A percentile compares a stretch with the other conserved stretches of the same genome.
phyloP scores from a whole-genome alignment of 768 basidiomycete species.

The Lactarius akahatsu region DNA sequence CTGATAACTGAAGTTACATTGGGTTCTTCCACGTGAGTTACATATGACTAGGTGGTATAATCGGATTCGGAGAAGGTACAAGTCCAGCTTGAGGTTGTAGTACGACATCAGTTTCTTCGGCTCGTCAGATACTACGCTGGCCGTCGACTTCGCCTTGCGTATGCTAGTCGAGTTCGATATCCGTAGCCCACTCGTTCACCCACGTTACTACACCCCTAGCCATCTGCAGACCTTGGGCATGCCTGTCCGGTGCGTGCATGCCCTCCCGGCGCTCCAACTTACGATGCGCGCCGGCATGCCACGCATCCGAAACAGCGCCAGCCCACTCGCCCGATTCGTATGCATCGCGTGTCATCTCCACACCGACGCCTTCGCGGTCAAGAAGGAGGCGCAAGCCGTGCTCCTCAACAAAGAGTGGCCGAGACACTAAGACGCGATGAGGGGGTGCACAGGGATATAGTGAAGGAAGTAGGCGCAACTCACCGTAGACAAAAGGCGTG shows the following conservation, averaged over 20 bases:
- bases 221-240: conserved; percentile 46
- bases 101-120: background rate
- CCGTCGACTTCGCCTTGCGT: background rate
- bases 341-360: conserved; percentile 60
- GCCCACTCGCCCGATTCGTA: conserved; percentile 81
- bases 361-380: conserved; percentile 60
- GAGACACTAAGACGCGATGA: conserved; percentile 49
- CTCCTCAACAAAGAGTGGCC: conserved; percentile 80
- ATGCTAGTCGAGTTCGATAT: conserved; percentile 10
- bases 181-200: conserved; percentile 39
- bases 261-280: conserved; percentile 50
- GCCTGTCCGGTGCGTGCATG: conserved; percentile 41
- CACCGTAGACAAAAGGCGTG: conserved; percentile 78
- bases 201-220: conserved; percentile 52
- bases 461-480: conserved; percentile 26
- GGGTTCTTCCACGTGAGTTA: background rate
- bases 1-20: background rate
- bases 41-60: background rate
- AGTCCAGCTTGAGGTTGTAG: background rate
- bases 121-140: background rate
- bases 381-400: conserved; percentile 69
- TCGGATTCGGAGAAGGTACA: background rate
- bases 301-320: conserved; percentile 55
- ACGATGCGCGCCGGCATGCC: conserved; percentile 46
- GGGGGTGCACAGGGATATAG: background rate